A percentile compares a stretch with the other conserved stretches of the same genome.
Evolutionary conservation across 2,329 filamentous ascomycete genomes (phyloP).

Genomic region (Septoria petroselini): DNA sequence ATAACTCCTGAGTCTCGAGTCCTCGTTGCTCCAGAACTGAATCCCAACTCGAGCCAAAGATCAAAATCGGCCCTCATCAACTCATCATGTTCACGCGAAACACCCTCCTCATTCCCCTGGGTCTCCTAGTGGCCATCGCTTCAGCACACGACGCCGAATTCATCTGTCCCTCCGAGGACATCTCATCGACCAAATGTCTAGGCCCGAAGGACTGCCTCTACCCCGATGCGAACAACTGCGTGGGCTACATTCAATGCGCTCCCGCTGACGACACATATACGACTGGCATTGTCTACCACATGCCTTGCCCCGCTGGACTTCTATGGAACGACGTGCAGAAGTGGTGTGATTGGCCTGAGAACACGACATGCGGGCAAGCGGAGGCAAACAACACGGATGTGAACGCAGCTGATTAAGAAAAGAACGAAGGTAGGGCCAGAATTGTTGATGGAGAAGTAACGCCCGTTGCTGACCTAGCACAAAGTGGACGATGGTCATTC

Average conservation of each 20-base stretch:
- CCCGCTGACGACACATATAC: conserved; percentile 6
- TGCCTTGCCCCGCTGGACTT: conserved; percentile 7
- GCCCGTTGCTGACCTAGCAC: too few relatives aligned
- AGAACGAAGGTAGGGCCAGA: too few relatives aligned
- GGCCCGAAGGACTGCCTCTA: conserved; percentile 14
- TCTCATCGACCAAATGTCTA: conserved; percentile 6
- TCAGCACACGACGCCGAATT: neutral
- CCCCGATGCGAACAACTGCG: conserved; percentile 10
- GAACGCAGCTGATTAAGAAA: too few relatives aligned
- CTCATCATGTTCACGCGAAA: too few relatives aligned
- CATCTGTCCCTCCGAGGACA: conserved; percentile 10
- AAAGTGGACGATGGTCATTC: too few relatives aligned
- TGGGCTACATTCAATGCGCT: conserved; percentile 14
- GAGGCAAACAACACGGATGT: too few relatives aligned
- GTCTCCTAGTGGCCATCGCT: neutral
- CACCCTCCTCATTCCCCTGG: neutral
- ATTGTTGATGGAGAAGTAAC: too few relatives aligned
- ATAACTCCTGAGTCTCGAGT: too few relatives aligned
- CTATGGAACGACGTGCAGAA: conserved; percentile 14
- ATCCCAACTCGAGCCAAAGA: too few relatives aligned
- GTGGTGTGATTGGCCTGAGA: conserved; percentile 11
- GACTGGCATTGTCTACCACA: conserved; percentile 8
- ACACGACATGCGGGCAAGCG: neutral
- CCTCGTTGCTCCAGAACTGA: too few relatives aligned
- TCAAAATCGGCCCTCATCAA: too few relatives aligned